Conservation (phyloP, 352 stramenopile genomes). For the Ophiocytium majus region DNA sequence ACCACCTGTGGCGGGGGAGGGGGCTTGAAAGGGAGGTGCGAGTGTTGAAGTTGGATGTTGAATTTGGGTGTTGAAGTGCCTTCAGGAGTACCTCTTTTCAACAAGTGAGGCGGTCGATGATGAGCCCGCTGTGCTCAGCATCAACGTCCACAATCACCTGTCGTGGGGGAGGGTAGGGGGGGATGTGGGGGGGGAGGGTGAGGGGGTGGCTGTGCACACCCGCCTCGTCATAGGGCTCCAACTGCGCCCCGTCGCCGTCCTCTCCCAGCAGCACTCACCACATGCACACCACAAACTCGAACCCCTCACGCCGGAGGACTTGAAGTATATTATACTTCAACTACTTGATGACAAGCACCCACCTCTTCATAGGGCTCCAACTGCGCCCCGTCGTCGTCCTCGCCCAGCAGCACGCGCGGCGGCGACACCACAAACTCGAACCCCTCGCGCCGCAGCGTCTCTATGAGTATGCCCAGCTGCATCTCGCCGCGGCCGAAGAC, state of each 20-base stretch:
- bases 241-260: slow-evolving; percentile 61
- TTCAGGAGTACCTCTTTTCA: slow-evolving; percentile 71
- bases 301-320: slow-evolving; percentile 97
- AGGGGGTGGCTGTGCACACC: no score
- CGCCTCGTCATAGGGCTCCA: slow-evolving; percentile 76
- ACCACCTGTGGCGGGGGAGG: no score
- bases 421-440: slow-evolving; percentile 97
- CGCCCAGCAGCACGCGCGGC: slow-evolving; percentile 85
- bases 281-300: slow-evolving; percentile 95
- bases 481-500: slow-evolving; percentile 89
- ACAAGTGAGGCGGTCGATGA: slow-evolving; percentile 86
- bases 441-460: slow-evolving; percentile 96
- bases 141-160: slow-evolving; percentile 92
- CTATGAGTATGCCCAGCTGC: slow-evolving; percentile 96
- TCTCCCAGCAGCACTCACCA: slow-evolving; percentile 85
- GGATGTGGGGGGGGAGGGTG: no score
- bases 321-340: no score
- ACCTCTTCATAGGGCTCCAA: slow-evolving; percentile 75
- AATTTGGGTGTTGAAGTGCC: slow-evolving; percentile 83
- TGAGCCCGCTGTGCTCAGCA: slow-evolving; percentile 85
- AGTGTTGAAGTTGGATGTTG: no score
- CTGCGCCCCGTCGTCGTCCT: slow-evolving; percentile 61
- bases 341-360: no score
- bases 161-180: no score
- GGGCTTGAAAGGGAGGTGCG: no score